Evolutionary conservation across 208 protist genomes (phyloP).

Genomic region (Trypanosoma conorhini): DNA sequence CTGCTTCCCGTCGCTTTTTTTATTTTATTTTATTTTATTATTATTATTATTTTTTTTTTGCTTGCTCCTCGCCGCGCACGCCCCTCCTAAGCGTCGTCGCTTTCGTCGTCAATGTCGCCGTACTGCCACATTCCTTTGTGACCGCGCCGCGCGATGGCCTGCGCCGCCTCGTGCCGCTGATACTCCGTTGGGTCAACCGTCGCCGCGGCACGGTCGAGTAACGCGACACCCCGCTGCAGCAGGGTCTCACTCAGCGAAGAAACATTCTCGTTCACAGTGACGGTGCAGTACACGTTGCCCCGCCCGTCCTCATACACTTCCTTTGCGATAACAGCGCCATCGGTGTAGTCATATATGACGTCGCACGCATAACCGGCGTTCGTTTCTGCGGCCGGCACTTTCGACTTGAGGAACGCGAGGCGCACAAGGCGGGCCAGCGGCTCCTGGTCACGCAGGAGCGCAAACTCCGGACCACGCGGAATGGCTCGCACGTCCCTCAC

Average conservation of each 20-base stretch:
- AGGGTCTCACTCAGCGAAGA: slow-evolving; percentile 80
- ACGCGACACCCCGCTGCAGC: slow-evolving; percentile 69
- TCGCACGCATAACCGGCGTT: slow-evolving; percentile 49
- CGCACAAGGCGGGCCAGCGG: slow-evolving; percentile 58
- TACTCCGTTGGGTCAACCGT: slow-evolving; percentile 50
- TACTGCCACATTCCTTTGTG: slow-evolving; percentile 88
- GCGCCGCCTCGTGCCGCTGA: slow-evolving; percentile 64
- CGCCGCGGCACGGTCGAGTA: slow-evolving; percentile 63
- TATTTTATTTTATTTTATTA: too few species aligned
- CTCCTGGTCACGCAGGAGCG: slow-evolving; percentile 57
- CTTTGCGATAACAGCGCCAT: slow-evolving; percentile 71
- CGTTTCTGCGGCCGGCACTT: slow-evolving; percentile 35
- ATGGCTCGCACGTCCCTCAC: slow-evolving; percentile 64
- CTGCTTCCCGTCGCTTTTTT: background rate
- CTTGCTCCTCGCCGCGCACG: slow-evolving; percentile 13
- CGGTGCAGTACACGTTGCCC: slow-evolving; percentile 65
- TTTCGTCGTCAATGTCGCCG: slow-evolving; percentile 78
- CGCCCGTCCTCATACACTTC: slow-evolving; percentile 72
- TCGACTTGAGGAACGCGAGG: slow-evolving; percentile 75
- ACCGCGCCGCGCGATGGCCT: slow-evolving; percentile 76
- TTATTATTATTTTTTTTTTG: slow-evolving; percentile 14
- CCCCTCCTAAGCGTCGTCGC: slow-evolving; percentile 37
- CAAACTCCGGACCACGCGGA: slow-evolving; percentile 72
- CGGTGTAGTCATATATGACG: slow-evolving; percentile 66
- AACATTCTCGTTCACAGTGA: slow-evolving; percentile 60